phyloP scores from a whole-genome alignment of 495 filamentous ascomycete genomes.

The Podospora pseudocomata region DNA sequence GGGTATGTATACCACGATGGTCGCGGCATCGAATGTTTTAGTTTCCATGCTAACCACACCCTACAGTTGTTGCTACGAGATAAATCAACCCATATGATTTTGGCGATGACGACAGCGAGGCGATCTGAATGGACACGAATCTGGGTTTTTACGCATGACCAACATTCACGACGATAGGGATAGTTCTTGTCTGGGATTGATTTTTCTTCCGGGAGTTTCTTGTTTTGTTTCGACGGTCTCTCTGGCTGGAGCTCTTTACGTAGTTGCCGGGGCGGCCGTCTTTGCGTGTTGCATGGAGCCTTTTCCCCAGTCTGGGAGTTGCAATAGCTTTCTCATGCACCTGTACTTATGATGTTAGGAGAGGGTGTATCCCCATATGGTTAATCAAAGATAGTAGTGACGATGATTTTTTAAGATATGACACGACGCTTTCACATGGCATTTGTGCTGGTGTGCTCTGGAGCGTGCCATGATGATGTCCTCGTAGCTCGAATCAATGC shows the following conservation, averaged over 20 bases:
- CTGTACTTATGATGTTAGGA: slow-evolving; percentile 42
- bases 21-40: too few relatives aligned
- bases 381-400: slow-evolving; percentile 38
- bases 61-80: slow-evolving; percentile 33
- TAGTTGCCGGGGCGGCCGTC: slow-evolving; percentile 17
- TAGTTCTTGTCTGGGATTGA: slow-evolving; percentile 27
- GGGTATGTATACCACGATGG: slow-evolving; percentile 51
- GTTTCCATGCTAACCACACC: slow-evolving; percentile 9
- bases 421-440: background rate
- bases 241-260: slow-evolving; percentile 13
- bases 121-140: slow-evolving; percentile 25
- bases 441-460: background rate
- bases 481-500: background rate
- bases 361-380: slow-evolving; percentile 29
- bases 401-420: slow-evolving; percentile 16
- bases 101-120: slow-evolving; percentile 26
- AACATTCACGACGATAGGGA: slow-evolving; percentile 28
- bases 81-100: slow-evolving; percentile 13
- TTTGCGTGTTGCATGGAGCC: slow-evolving; percentile 21
- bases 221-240: slow-evolving; percentile 23
- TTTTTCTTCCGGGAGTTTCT: slow-evolving; percentile 33
- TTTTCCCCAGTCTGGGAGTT: slow-evolving; percentile 21
- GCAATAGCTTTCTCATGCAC: slow-evolving; percentile 18
- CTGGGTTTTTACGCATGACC: slow-evolving; percentile 33
- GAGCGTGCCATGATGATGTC: background rate